A percentile compares a stretch with the other conserved stretches of the same genome.
phyloP scores from a whole-genome alignment of 2,329 filamentous ascomycete species.

The Cladosporium cucumerinum region DNA sequence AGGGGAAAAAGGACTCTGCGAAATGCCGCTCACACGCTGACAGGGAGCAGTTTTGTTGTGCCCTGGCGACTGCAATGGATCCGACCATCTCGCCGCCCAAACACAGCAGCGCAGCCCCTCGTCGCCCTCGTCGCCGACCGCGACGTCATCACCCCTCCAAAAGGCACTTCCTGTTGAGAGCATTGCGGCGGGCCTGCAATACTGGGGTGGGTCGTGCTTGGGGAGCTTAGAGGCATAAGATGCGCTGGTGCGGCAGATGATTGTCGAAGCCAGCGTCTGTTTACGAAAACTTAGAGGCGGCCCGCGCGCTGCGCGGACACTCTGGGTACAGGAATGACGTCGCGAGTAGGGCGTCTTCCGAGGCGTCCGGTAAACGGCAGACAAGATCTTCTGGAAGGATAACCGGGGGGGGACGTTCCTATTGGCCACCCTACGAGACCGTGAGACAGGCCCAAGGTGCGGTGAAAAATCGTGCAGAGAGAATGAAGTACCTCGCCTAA shows the following conservation, averaged over 20 bases:
- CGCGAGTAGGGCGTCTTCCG: not conserved
- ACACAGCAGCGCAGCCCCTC: not conserved
- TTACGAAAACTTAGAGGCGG: constrained; percentile 14
- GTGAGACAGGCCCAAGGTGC: not conserved
- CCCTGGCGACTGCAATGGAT: not conserved
- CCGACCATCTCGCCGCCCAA: not conserved
- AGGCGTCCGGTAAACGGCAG: constrained; percentile 1
- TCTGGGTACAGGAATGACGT: constrained; percentile 1
- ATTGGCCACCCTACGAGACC: not conserved
- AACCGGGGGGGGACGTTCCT: not conserved
- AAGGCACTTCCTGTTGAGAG: constrained; percentile 7
- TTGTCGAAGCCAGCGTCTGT: not conserved
- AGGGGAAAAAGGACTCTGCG: not conserved
- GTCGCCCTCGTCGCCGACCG: not conserved
- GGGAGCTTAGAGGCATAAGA: not conserved
- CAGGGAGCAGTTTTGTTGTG: constrained; percentile 1
- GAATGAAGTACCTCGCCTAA: not conserved
- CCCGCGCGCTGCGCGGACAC: constrained; percentile 2
- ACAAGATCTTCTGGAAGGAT: not conserved
- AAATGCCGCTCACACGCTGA: not conserved
- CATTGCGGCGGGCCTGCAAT: constrained; percentile 7
- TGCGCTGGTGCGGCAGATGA: constrained; percentile 7
- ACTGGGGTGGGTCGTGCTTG: constrained; percentile 9
- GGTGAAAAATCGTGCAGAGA: not conserved
- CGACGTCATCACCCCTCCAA: constrained; percentile 15